These are phyloP conservation scores for Mortierella sp. DNA, from an alignment of 371 early-diverging fungal species.

Conservation along the genomic window DNA sequence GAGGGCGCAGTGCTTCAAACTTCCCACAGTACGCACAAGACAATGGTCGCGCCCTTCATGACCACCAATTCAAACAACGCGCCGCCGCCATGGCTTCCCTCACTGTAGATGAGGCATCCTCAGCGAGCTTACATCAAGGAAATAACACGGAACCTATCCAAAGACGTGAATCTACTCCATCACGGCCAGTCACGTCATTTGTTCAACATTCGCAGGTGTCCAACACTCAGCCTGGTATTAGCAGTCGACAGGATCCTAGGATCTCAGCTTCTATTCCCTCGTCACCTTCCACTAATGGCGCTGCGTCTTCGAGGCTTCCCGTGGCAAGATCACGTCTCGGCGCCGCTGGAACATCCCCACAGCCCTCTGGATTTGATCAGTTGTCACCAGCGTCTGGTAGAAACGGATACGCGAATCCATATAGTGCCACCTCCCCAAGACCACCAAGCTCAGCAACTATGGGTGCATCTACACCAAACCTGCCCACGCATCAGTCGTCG, in stretches of 20 bases:
- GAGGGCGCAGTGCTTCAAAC: constrained; percentile 8
- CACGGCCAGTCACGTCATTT: not conserved
- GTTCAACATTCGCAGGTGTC: not conserved
- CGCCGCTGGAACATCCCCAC: not conserved
- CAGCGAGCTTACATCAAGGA: not conserved
- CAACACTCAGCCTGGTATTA: not conserved
- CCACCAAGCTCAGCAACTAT: not conserved
- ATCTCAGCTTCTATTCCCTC: constrained; percentile 12
- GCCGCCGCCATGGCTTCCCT: not conserved
- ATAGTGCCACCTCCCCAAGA: constrained; percentile 7
- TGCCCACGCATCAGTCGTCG: not conserved
- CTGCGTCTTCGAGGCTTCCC: constrained; percentile 26
- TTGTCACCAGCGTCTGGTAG: not conserved
- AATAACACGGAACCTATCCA: constrained; percentile 1
- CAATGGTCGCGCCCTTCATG: constrained; percentile 12
- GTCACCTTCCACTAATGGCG: not conserved
- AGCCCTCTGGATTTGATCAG: not conserved
- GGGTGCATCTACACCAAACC: constrained; percentile 4
- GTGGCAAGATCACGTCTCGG: constrained; percentile 24
- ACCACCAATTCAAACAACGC: constrained; percentile 3
- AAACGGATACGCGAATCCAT: not conserved
- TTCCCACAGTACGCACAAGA: constrained; percentile 14
- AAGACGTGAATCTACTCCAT: not conserved
- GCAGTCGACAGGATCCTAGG: constrained; percentile 5
- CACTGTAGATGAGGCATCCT: constrained; percentile 8